Base-by-base conservation (phyloP, 2,329 filamentous ascomycete species). In the Stachybotrys elegans region DNA sequence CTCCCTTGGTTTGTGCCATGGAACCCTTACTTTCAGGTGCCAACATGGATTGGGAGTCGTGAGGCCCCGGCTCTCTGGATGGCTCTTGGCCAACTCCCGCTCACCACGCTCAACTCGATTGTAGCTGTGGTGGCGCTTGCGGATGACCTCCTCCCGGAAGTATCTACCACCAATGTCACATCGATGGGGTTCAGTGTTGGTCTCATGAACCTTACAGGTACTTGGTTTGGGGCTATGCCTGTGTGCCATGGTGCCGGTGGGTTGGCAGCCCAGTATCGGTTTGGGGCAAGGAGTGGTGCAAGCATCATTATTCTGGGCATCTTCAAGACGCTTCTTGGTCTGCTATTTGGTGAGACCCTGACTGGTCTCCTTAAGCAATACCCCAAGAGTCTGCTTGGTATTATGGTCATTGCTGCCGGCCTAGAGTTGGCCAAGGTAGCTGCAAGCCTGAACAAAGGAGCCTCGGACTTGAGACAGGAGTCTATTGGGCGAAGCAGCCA, bases 161-260 rank as follows among this genome's bases (percentile, higher is more conserved):
- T 85, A 4, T 76, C 78, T 0, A 53, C 83, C 0, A 88, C 89
- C 0, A 81, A 80, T 0, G 84, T 89, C 6, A 92, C 88, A 0
- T 74, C 82, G 1, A 73, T 97, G 22, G 92, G 91, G 2, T 62
- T 91, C 47, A 95, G 88, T 43, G 88, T 97, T 4, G 83, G 84
- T 1, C 57, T 73, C 2, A 94, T 95, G 80, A 97, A 97, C 60
- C 69, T 96, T 4, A 62, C 86, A 1, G 86, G 86, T 14, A 91
- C 88, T 56, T 95, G 88, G 87, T 94, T 95, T 56, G 91, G 91
- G 39, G 86, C 86, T 5, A 97, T 96, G 93, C 93, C 92, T 4
- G 83, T 93, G 4, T 97, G 93, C 59, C 93, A 97, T 60, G 92
- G 92, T 5, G 89, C 89, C 1, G 92, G 92, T 3, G 92, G 92